Evolutionary conservation across 1,139 yeast genomes (phyloP).

Genomic region (Debaryomycetaceae sp.): DNA sequence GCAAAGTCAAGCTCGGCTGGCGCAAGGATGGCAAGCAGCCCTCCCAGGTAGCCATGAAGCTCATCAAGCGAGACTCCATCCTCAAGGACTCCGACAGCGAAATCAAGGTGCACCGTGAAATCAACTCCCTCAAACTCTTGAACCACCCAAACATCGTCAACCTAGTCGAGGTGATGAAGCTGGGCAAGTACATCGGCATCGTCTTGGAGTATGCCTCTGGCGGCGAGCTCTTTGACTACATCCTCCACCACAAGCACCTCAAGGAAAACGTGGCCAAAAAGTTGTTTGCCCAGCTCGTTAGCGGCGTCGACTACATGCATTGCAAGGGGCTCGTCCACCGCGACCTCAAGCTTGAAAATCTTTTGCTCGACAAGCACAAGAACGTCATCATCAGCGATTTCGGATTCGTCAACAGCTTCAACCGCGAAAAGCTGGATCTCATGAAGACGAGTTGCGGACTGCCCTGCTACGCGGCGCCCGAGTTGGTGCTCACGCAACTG

Average conservation of each 20-base stretch:
- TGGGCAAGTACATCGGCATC: constrained; percentile 92
- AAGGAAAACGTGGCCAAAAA: constrained; percentile 85
- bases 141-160: constrained; percentile 92
- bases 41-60: constrained; percentile 88
- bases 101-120: constrained; percentile 86
- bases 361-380: constrained; percentile 72
- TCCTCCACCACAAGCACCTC: constrained; percentile 77
- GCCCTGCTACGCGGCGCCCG: constrained; percentile 99
- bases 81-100: constrained; percentile 82
- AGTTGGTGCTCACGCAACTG: constrained; percentile 78
- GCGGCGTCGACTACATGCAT: constrained; percentile 91
- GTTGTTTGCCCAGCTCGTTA: constrained; percentile 85
- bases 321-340: constrained; percentile 79
- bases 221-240: constrained; percentile 93
- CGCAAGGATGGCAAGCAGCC: constrained; percentile 74
- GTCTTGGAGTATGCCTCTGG: constrained; percentile 96
- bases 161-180: constrained; percentile 87
- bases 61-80: constrained; percentile 81
- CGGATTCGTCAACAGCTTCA: constrained; percentile 90
- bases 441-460: constrained; percentile 98
- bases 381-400: constrained; percentile 78
- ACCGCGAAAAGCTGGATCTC: constrained; percentile 57
- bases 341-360: constrained; percentile 70
- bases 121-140: constrained; percentile 78
- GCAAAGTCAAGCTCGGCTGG: constrained; percentile 98